These are phyloP conservation scores for Botryotinia globosa DNA, from an alignment of 2,329 filamentous ascomycete species.

Conservation along the genomic window DNA sequence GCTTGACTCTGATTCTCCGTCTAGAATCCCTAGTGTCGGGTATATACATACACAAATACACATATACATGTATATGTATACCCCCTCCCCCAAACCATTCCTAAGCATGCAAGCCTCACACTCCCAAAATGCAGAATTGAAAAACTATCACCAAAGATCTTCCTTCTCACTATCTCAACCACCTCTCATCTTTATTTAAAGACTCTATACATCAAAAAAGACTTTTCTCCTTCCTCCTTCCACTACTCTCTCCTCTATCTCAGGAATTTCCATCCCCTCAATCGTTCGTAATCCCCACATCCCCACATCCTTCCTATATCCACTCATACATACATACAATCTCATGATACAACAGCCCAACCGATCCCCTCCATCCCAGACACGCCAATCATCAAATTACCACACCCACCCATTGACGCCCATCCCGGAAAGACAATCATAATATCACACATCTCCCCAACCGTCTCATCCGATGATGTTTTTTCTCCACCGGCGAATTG, in stretches of 20 bases:
- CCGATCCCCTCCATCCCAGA: background rate
- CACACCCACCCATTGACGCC: background rate
- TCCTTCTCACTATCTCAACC: background rate
- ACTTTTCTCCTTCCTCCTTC: background rate
- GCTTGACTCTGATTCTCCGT: background rate
- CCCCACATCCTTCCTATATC: background rate
- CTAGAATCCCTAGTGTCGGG: background rate
- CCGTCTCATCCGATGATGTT: constrained; percentile 9
- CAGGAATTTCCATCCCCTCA: background rate
- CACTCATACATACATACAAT: background rate
- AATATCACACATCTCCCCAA: constrained; percentile 21
- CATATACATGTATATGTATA: background rate
- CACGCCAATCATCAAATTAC: constrained; percentile 6
- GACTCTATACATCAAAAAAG: background rate
- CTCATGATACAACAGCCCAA: background rate
- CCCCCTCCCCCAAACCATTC: background rate
- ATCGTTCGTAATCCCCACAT: background rate
- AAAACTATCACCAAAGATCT: background rate
- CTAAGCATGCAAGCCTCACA: background rate
- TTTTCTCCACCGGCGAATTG: constrained; percentile 15
- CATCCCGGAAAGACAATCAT: background rate
- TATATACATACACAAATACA: background rate
- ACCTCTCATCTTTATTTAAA: background rate
- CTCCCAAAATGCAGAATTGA: background rate
- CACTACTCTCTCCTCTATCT: background rate